These are phyloP conservation scores for Leccinellum albellum DNA, from an alignment of 768 basidiomycete species.

Conservation along the genomic window DNA sequence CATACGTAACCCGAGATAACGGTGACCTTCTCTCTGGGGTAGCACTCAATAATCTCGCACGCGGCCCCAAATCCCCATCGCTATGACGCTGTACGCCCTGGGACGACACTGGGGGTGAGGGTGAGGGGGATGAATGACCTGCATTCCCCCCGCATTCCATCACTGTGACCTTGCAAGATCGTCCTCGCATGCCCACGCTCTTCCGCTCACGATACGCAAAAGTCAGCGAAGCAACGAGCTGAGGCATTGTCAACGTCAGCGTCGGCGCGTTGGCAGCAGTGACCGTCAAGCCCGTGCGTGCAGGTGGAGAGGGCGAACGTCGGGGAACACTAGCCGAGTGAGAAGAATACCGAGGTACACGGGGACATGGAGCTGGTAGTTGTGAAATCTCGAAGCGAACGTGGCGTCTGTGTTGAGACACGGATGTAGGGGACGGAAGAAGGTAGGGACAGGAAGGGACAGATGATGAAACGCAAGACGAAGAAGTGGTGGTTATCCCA, in stretches of 20 bases:
- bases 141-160: slow-evolving; percentile 7
- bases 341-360: not conserved
- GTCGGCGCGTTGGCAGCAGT: slow-evolving; percentile 5
- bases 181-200: slow-evolving; percentile 19
- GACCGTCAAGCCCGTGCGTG: slow-evolving; percentile 9
- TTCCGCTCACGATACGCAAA: slow-evolving; percentile 25
- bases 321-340: slow-evolving; percentile 11
- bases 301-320: slow-evolving; percentile 25
- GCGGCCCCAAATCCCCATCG: not conserved
- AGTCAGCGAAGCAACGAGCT: slow-evolving; percentile 30
- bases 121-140: slow-evolving; percentile 9
- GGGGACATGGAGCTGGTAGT: not conserved
- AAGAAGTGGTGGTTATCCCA: not conserved
- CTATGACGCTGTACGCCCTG: not conserved
- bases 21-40: slow-evolving; percentile 23
- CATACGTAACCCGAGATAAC: slow-evolving; percentile 19
- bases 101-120: not conserved
- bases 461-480: not conserved
- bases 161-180: not conserved
- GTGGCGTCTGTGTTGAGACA: slow-evolving; percentile 15
- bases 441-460: slow-evolving; percentile 2
- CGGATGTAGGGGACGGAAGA: not conserved
- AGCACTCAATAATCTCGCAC: slow-evolving; percentile 10
- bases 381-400: slow-evolving; percentile 21
- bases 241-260: slow-evolving; percentile 27